Base-by-base conservation (phyloP, 371 early-diverging fungal species). In the Mortierella polycephala region DNA sequence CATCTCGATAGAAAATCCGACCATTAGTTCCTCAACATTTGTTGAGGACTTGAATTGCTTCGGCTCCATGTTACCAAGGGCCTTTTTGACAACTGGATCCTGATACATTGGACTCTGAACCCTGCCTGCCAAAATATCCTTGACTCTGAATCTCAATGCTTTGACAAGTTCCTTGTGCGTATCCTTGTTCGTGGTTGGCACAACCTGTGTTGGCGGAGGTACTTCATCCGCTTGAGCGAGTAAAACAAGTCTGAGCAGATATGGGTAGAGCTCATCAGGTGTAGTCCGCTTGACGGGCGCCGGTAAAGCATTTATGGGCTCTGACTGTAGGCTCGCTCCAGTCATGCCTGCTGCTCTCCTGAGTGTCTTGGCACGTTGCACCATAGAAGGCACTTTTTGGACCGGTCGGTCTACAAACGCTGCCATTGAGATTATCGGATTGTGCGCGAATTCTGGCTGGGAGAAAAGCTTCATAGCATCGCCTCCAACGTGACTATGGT, bases 1-100 rank as follows among this genome's bases (percentile, higher is more conserved):
- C 81, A 80, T 80, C 23, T 80, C 81, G 10, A 74, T 80, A 0
- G 81, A 74, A 46, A 80, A 80, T 13, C 64, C 57, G 5, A 80
- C 16, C 50, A 74, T 56, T 41, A 80, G 46, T 39, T 74, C 81
- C 16, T 80, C 81, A 0, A 58, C 74, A 52, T 80, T 80, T 12
- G 74, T 74, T 6, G 74, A 70, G 0, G 61, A 50, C 54, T 80
- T 80, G 67, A 80, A 70, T 52, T 69, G 75, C 56, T 79, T 79
- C 30, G 73, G 67, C 21, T 80, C 81, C 81, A 80, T 61, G 53
- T 63, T 50, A 12, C 42, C 18, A 7, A 80, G 65, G 0, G 81
- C 74, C 46, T 69, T 69, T 18, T 66, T 73, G n/a, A 80, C 74
- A 11, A 80, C 67, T 1, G 70, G 67, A 40, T 80, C 81, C 41